Conservation (phyloP, 768 basidiomycete genomes). For the Mycena chlorophos region DNA sequence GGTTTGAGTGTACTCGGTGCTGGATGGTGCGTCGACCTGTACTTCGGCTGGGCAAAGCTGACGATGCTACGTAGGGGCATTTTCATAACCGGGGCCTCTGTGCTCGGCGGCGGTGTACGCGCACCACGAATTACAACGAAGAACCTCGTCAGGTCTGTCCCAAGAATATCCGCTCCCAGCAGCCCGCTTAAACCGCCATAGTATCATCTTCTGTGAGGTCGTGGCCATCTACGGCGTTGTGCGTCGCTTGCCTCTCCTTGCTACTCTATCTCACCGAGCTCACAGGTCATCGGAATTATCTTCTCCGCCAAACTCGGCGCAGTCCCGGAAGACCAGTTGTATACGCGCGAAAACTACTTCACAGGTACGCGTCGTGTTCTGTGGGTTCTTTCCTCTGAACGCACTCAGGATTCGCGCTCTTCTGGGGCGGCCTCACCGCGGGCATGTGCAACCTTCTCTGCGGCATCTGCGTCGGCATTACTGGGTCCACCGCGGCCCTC, state of each 20-base stretch:
- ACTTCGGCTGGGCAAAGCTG: constrained; percentile 4
- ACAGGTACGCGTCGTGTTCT: constrained; percentile 55
- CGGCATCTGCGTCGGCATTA: constrained; percentile 91
- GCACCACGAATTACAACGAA: constrained; percentile 94
- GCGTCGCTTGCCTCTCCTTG: constrained; percentile 32
- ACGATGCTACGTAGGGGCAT: constrained; percentile 72
- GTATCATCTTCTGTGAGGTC: constrained; percentile 99
- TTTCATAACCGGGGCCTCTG: constrained; percentile 94
- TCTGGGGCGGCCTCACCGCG: constrained; percentile 96
- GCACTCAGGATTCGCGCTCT: constrained; percentile 79
- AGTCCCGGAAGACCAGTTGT: constrained; percentile 66
- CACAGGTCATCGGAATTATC: constrained; percentile 91
- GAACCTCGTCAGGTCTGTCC: constrained; percentile 85
- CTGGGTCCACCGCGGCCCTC: constrained; percentile 92
- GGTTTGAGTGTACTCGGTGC: constrained; percentile 93
- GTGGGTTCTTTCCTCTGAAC: background rate
- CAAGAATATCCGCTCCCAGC: background rate
- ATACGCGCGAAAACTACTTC: constrained; percentile 88
- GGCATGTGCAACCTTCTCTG: constrained; percentile 94
- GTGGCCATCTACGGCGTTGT: constrained; percentile 98
- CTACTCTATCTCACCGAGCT: background rate
- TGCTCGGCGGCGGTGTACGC: constrained; percentile 93
- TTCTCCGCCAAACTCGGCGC: constrained; percentile 79
- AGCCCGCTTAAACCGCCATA: constrained; percentile 32
- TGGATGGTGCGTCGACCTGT: constrained; percentile 70